Evolutionary conservation across 371 early-diverging fungal species (phyloP).

Genomic region (Mycotypha africana): DNA sequence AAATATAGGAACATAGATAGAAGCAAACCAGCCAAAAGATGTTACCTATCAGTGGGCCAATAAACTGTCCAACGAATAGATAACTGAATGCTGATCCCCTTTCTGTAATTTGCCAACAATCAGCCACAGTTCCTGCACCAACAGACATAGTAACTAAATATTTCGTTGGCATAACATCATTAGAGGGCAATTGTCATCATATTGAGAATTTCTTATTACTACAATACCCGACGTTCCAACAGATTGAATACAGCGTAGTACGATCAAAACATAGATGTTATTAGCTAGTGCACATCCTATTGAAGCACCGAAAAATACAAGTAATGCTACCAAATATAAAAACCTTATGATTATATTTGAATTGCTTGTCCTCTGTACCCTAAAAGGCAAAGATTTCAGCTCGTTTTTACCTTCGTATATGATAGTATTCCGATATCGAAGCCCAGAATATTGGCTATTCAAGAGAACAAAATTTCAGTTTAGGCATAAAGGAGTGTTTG

Average conservation of each 20-base stretch:
- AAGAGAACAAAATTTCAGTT: no score
- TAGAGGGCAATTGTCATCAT: no score
- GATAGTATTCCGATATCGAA: slow-evolving; percentile 55
- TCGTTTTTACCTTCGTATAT: slow-evolving; percentile 40
- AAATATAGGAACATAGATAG: no score
- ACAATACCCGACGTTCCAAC: slow-evolving; percentile 57
- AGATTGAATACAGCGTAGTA: slow-evolving; percentile 67
- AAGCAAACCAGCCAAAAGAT: no score
- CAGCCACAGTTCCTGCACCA: slow-evolving; percentile 36
- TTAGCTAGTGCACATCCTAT: slow-evolving; percentile 57
- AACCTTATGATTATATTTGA: no score
- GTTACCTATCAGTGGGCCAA: slow-evolving; percentile 49
- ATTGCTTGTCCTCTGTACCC: no score
- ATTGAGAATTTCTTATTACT: slow-evolving; percentile 13
- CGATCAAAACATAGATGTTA: slow-evolving; percentile 50
- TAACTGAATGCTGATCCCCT: slow-evolving; percentile 38
- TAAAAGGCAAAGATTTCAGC: no score
- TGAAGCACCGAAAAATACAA: slow-evolving; percentile 55
- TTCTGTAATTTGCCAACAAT: slow-evolving; percentile 33
- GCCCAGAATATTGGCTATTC: slow-evolving; percentile 55
- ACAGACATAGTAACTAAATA: slow-evolving; percentile 38
- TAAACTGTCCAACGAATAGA: slow-evolving; percentile 51
- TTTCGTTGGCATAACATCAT: no score
- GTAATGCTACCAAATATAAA: slow-evolving; percentile 34
- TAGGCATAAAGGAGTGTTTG: no score